Base-by-base conservation (phyloP, 306 rosid species). In the Dryas octopetala region DNA sequence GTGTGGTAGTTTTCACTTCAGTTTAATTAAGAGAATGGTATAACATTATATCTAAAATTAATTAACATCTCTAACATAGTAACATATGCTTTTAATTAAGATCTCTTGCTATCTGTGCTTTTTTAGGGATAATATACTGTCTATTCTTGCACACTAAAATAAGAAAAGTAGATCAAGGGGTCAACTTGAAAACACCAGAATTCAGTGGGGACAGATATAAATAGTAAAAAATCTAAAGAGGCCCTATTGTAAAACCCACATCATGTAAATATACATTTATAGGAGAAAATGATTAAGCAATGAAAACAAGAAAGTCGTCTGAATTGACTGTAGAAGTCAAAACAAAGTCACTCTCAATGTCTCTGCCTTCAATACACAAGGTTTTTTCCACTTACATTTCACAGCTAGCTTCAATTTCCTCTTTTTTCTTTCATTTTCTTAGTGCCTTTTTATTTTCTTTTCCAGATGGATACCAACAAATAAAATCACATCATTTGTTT, bases 311-410 rank as follows among this genome's bases (percentile, higher is more conserved):
- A 51, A 63, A 79, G 75, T 73, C 57, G 44, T 77, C 19, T 55
- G 84, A 82, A 80, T 78, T 76, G 88, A 85, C 77, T 80, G 85
- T 84, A 83, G n/a, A 80, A 76, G 89, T 85, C 88, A 85, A 74
- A 60, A 81, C 83, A 85, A 83, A 80, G 89, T 85, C 87, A 51
- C 74, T 82, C 72, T 86, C 83, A 59, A 59, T 76, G 84, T 82
- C 85, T 66, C 74, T 73, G 60, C 6, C 80, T 80, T 79, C 40
- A 41, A 53, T 32, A 2, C 66, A 51, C 78, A 79, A 87, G 69
- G 75, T 75, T 80, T 68, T 73, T 58, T 43, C 11, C 44, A 4
- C n/a, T 6, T 49, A 9, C 51, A 28, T 16, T 66, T 43, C 70
- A 40, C 74, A 54, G 70, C 38, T 52, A 4, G n/a, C 55, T 62